Evolutionary conservation across 177 flowering plant species (phyloP), one percentile per base, ranked within the genome.

Genomic region (Vitis hybrid): DNA sequence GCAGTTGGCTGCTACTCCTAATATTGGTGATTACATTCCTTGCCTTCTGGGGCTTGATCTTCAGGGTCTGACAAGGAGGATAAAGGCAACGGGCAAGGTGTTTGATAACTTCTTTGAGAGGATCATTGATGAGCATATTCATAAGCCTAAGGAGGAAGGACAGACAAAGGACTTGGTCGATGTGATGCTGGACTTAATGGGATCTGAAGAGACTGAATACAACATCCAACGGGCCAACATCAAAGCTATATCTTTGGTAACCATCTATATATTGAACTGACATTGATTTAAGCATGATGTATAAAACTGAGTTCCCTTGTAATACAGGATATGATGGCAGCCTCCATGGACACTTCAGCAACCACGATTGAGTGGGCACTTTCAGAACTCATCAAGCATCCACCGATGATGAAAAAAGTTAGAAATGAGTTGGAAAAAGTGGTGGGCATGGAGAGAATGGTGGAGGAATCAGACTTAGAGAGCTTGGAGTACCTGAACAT

Each of bases 221-320:
- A 18, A 4, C 2, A 64, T 80, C 13, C 72, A 70, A 10, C 71
- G 78, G 11, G 54, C 70, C 56, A 52, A 75, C 34, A 72, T 83
- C 68, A 83, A 83, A 73, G 82, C 85, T 32, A 71, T 73, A 10
- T 59, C 75, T 9, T 62, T 82, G 77, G 80, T 76, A 68, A 57
- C 18, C 15, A 34, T 19, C 2, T 14, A 81, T 78, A 4, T 5
- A 64, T 80, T 10, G 74, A 70, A 10, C 71, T 34, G 0, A 23
- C 3, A 23, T 23, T 23, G 26, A 2, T 23, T 23, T 23, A 23
- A 23, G 26, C 26, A 23, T 23, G 26, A 23, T 23, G 26, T 2
- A 23, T 2, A 23, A 23, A 23, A 2, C 26, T 23, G 2, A 23
- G 4, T 34, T 34, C 45, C 45, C 45, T 2, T 34, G 5, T 34